phyloP scores from a whole-genome alignment of 495 filamentous ascomycete species.

The Neurospora discreta region DNA sequence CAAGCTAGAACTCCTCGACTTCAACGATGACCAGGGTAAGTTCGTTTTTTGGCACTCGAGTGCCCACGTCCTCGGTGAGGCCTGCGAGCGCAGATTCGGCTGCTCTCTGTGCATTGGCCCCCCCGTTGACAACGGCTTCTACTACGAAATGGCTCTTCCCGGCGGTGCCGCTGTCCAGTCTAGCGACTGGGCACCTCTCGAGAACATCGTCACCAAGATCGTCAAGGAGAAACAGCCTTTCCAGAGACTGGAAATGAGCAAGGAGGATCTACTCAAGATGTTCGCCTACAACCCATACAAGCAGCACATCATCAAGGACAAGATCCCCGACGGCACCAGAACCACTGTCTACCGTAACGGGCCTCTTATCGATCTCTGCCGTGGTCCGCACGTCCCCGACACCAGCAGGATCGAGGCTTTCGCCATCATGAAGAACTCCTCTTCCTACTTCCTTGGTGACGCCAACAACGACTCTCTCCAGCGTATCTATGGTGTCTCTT shows the following conservation, averaged over 20 bases:
- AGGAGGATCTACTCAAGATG: constrained; percentile 89
- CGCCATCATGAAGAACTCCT: constrained; percentile 85
- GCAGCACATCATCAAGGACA: constrained; percentile 88
- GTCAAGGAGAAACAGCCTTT: constrained; percentile 97
- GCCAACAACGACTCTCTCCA: constrained; percentile 87
- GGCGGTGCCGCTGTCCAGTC: constrained; percentile 60
- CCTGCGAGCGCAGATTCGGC: constrained; percentile 76
- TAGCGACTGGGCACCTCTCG: constrained; percentile 69
- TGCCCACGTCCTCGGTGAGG: constrained; percentile 90
- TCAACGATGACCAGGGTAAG: constrained; percentile 73
- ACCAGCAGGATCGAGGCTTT: constrained; percentile 89
- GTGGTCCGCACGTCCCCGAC: constrained; percentile 75
- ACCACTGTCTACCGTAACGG: constrained; percentile 85
- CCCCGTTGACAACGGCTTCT: constrained; percentile 80
- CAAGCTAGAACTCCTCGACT: constrained; percentile 68
- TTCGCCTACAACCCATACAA: constrained; percentile 80
- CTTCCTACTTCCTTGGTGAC: constrained; percentile 93
- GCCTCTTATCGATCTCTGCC: constrained; percentile 39
- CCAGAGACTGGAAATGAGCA: constrained; percentile 77
- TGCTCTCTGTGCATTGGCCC: constrained; percentile 90
- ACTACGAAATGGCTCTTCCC: constrained; percentile 91
- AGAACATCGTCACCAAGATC: constrained; percentile 59
- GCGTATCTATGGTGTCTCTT: constrained; percentile 91
- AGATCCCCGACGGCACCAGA: constrained; percentile 74
- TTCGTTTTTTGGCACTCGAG: constrained; percentile 63